Evolutionary conservation across 768 basidiomycete species (phyloP).

Genomic region (Pulveroboletus sp.): DNA sequence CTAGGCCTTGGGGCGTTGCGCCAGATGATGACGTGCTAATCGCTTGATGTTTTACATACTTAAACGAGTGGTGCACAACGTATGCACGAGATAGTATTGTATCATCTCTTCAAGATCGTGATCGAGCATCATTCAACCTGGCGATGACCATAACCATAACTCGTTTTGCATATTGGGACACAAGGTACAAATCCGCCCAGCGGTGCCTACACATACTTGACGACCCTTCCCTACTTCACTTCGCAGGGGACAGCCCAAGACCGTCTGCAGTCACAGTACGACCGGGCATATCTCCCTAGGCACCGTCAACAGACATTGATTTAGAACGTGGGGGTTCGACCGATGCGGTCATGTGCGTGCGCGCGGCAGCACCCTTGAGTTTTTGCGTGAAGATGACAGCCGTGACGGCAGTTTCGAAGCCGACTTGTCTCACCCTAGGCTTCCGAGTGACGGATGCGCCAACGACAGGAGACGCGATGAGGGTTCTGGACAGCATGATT

Average conservation of each 20-base stretch:
- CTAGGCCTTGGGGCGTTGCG: too few relatives aligned
- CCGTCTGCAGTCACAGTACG: not conserved
- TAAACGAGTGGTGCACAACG: too few relatives aligned
- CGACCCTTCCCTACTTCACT: not conserved
- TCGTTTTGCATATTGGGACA: too few relatives aligned
- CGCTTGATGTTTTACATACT: too few relatives aligned
- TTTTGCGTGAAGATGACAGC: conserved; percentile 20
- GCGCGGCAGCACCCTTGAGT: conserved; percentile 18
- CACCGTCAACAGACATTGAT: conserved; percentile 1
- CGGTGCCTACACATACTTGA: too few relatives aligned
- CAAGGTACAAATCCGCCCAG: too few relatives aligned
- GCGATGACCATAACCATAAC: too few relatives aligned
- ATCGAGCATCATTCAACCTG: too few relatives aligned
- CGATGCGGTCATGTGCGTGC: not conserved
- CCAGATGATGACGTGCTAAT: too few relatives aligned
- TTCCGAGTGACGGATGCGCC: not conserved
- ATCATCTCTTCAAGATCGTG: too few relatives aligned
- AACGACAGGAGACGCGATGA: not conserved
- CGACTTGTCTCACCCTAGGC: conserved; percentile 9
- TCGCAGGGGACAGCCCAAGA: not conserved
- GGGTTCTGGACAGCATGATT: not conserved
- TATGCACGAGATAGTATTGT: too few relatives aligned
- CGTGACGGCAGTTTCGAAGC: conserved; percentile 22
- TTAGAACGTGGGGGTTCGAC: conserved; percentile 4
- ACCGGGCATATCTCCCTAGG: not conserved